These are phyloP conservation scores for Kluyveromyces starmeri DNA, from an alignment of 805 yeast genomes.

Conservation along the genomic window DNA sequence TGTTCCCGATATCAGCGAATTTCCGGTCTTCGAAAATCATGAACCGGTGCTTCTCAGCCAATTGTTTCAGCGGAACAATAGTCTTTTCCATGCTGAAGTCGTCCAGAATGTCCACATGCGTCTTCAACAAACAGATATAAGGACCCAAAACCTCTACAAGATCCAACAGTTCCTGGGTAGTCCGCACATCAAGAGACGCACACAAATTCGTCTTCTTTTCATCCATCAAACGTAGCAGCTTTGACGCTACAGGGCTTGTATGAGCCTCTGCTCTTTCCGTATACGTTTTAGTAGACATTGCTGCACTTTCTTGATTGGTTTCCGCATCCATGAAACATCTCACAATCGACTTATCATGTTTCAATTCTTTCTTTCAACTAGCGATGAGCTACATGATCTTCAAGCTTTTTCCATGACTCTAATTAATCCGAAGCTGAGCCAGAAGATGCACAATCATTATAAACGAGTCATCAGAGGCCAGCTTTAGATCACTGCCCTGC, in stretches of 20 bases:
- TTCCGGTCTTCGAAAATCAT: slow-evolving; percentile 94
- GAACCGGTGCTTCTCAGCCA: slow-evolving; percentile 77
- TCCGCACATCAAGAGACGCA: slow-evolving; percentile 86
- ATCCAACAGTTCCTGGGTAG: slow-evolving; percentile 63
- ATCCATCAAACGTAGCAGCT: slow-evolving; percentile 67
- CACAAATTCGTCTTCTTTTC: slow-evolving; percentile 79
- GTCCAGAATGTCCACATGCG: slow-evolving; percentile 87
- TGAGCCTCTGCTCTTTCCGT: slow-evolving; percentile 62
- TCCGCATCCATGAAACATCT: no score
- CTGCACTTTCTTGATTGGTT: no score
- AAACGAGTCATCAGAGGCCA: no score
- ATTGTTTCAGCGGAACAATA: slow-evolving; percentile 57
- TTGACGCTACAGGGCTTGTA: slow-evolving; percentile 69
- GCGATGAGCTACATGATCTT: no score
- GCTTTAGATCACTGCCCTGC: no score
- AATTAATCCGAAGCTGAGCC: no score
- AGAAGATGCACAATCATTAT: no score
- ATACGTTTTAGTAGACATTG: slow-evolving; percentile 38
- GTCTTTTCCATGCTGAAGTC: slow-evolving; percentile 82
- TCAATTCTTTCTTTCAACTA: no score
- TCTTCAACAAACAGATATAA: slow-evolving; percentile 80
- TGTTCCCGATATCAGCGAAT: slow-evolving; percentile 97
- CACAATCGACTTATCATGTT: no score
- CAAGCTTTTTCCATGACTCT: no score
- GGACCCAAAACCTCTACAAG: slow-evolving; percentile 84